Base-by-base conservation (phyloP, 345 rosid species). In the Eucalyptus polyanthemos region DNA sequence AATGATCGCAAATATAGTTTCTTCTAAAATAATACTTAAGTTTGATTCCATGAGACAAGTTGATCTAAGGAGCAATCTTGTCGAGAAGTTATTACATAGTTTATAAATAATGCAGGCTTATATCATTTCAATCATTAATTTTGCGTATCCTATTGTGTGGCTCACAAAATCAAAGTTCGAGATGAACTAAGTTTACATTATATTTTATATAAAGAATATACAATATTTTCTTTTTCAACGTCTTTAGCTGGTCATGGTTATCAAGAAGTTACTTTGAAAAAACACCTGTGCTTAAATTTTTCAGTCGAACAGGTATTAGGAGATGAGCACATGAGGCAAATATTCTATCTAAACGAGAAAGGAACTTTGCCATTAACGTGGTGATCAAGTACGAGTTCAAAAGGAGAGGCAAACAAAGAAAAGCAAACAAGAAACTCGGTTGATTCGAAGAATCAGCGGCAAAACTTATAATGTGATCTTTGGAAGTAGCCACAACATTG, bases 131-230 rank as follows among this genome's bases (percentile, higher is more conserved):
- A 69, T 34, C 4, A 34, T 69, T 5, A 34, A 17, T 69, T 17
- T 0, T 69, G 11, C 2, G 22, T 1, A 0, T 31, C 42, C 7
- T 16, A 16, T 69, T 7, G 24, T 69, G 24, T 6, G 12, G 42
- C 22, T 69, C 44, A 16, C 22, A 69, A 4, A 37, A 67, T 69
- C 6, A 69, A 31, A 15, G 4, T 10, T 69, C 3, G 3, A 69
- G 24, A 34, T 65, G 37, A 8, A n/a, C 37, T 69, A 16, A 34
- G 42, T 8, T 34, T 69, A 16, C 44, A 16, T 31, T 9, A 16
- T 34, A 17, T 34, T 1, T 34, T 9, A 16, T 69, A 34, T 69
- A 69, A 34, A 17, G 24, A 69, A 3, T 11, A 17, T 34, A 34
- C 44, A 0, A 69, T 3, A n/a, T n/a, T 67, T 67, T n/a, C 3